phyloP scores from a whole-genome alignment of 2,329 filamentous ascomycete genomes.

The Polytolypa hystricis region DNA sequence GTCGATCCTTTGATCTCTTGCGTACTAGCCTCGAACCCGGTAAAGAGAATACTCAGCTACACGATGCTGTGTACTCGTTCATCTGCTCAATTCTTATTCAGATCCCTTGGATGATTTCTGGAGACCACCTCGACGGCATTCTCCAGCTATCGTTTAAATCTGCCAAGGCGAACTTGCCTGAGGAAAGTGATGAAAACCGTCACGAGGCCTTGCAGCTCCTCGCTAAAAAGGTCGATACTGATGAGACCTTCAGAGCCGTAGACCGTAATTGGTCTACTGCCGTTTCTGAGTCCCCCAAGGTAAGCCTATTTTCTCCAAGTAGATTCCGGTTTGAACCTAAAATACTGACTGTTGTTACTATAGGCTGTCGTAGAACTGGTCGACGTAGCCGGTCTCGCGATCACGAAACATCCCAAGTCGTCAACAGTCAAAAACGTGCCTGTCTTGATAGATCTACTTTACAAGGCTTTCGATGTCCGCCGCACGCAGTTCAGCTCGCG shows the following conservation, averaged over 20 bases:
- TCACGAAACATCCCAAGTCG: conserved; percentile 69
- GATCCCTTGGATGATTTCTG: conserved; percentile 80
- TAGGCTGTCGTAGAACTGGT: conserved; percentile 60
- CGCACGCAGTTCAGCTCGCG: conserved; percentile 25
- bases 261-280: conserved; percentile 61
- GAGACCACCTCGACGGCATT: conserved; percentile 59
- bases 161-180: conserved; percentile 49
- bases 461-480: conserved; percentile 42
- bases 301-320: conserved; percentile 30
- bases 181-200: conserved; percentile 54
- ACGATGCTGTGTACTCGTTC: conserved; percentile 73
- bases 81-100: conserved; percentile 69
- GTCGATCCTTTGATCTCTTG: conserved; percentile 61
- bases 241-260: conserved; percentile 62
- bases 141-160: conserved; percentile 63
- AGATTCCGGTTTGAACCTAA: conserved; percentile 10
- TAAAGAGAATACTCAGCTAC: conserved; percentile 51
- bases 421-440: conserved; percentile 64
- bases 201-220: conserved; percentile 60
- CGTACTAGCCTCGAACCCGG: conserved; percentile 47
- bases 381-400: conserved; percentile 55
- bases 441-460: conserved; percentile 52
- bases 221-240: conserved; percentile 65
- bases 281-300: conserved; percentile 49
- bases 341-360: conserved; percentile 8